phyloP scores from a whole-genome alignment of 1,139 yeast genomes.

The Scheffersomyces cryptocercus region DNA sequence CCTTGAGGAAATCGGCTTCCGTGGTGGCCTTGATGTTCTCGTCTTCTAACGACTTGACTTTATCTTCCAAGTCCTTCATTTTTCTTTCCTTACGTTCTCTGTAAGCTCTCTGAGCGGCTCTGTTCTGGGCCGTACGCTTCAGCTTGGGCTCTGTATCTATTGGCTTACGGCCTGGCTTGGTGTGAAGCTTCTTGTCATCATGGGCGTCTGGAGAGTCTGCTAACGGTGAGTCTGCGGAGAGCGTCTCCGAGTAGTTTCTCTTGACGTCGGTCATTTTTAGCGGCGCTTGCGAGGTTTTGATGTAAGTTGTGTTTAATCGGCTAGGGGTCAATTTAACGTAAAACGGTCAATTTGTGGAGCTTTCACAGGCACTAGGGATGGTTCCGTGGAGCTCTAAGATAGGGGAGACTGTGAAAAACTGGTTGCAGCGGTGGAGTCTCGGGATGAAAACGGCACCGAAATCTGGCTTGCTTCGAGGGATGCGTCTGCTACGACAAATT shows the following conservation, averaged over 20 bases:
- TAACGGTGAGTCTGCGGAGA: slow-evolving; percentile 9
- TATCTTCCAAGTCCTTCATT: slow-evolving; percentile 81
- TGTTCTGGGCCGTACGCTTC: slow-evolving; percentile 92
- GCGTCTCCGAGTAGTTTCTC: slow-evolving; percentile 33
- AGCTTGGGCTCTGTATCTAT: slow-evolving; percentile 76
- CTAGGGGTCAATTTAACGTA: too few species aligned
- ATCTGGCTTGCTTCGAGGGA: too few species aligned
- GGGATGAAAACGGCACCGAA: too few species aligned
- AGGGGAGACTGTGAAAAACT: too few species aligned
- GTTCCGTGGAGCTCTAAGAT: too few species aligned
- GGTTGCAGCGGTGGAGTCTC: too few species aligned
- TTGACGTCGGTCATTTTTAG: slow-evolving; percentile 35
- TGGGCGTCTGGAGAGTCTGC: slow-evolving; percentile 21
- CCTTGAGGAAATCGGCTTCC: slow-evolving; percentile 71
- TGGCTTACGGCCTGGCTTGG: slow-evolving; percentile 65
- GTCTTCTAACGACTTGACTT: slow-evolving; percentile 69
- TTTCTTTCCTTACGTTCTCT: slow-evolving; percentile 90
- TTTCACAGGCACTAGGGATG: too few species aligned
- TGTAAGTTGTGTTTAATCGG: too few species aligned
- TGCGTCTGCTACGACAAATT: too few species aligned
- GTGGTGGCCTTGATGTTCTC: slow-evolving; percentile 63
- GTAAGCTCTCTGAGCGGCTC: slow-evolving; percentile 97
- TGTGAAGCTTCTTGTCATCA: slow-evolving; percentile 40
- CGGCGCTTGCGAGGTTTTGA: too few species aligned
- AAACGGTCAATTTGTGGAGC: too few species aligned